Conservation (phyloP, 768 basidiomycete species). For the Mycena pura region DNA sequence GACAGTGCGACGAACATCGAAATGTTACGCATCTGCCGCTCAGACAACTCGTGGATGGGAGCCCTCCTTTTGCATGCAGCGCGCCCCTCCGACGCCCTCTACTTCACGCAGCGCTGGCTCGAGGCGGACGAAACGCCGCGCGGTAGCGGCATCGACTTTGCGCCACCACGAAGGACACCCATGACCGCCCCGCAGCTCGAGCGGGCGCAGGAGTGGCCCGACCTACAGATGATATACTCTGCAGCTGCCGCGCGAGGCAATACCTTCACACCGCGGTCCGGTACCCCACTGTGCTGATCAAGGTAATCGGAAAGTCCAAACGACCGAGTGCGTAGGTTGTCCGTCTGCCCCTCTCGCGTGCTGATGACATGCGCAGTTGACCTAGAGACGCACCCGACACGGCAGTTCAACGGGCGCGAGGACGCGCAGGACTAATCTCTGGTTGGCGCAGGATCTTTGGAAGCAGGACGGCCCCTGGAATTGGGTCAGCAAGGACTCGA, state of each 20-base stretch:
- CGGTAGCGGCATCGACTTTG: slow-evolving; percentile 37
- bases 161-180: slow-evolving; percentile 29
- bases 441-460: slow-evolving; percentile 52
- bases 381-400: slow-evolving; percentile 36
- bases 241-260: slow-evolving; percentile 49
- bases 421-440: slow-evolving; percentile 56
- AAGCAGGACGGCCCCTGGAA: slow-evolving; percentile 50
- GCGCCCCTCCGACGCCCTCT: slow-evolving; percentile 47
- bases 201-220: background rate
- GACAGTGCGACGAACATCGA: slow-evolving; percentile 44
- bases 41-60: slow-evolving; percentile 49
- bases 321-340: slow-evolving; percentile 45
- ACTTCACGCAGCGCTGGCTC: slow-evolving; percentile 44
- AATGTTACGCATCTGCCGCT: slow-evolving; percentile 51
- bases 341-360: background rate
- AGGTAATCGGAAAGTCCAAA: slow-evolving; percentile 44
- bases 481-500: slow-evolving; percentile 46
- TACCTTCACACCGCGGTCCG: slow-evolving; percentile 45
- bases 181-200: slow-evolving; percentile 27
- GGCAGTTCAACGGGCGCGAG: slow-evolving; percentile 43
- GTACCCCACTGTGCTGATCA: slow-evolving; percentile 45
- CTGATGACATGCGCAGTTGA: slow-evolving; percentile 29
- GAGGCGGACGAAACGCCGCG: slow-evolving; percentile 22
- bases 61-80: slow-evolving; percentile 43
- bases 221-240: slow-evolving; percentile 39